Evolutionary conservation across 257 asterid genomes (phyloP), one percentile per base, ranked within the genome.

Genomic region (Jasminum sambac): DNA sequence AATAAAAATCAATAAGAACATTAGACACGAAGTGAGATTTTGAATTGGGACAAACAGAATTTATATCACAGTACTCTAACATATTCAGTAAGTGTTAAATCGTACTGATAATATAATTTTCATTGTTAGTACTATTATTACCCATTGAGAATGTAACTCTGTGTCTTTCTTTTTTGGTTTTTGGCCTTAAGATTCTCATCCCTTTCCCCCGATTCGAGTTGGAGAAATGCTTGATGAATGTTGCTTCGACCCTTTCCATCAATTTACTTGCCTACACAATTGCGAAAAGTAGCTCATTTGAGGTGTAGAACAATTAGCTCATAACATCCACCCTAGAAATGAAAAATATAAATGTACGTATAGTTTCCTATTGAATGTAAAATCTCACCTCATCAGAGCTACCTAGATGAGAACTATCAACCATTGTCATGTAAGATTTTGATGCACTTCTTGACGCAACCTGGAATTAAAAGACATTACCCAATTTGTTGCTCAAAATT

Each of bases 331-430:
- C 36, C 36, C 1, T 30, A 30, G 4, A 79, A 84, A 67, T 63
- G 74, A n/a, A n/a, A n/a, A n/a, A n/a, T 74, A 73, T 68, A 79
- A 21, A 87, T 81, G 88, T 87, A 41, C 36, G 36, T 4, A 30
- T 11, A 17, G 9, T 73, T 73, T 37, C 66, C 48, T 37, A 25
- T 30, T 34, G 36, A 19, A 38, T 21, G 12, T 30, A 34, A 38
- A 44, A 66, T 36, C 74, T 43, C 70, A 87, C 92, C 88, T 87
- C 84, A 43, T 87, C 86, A 4, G 88, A 86, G 82, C 75, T 86
- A 70, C 89, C 86, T 9, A 86, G 73, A 74, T 80, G 80, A 71
- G 90, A 79, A 62, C 40, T 73, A 63, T 87, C 92, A 6, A 87
- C 79, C 87, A 81, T 74, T 72, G 68, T 79, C 90, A 87, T 79